A percentile compares a stretch with the other conserved stretches of the same genome.
These are phyloP conservation scores for Pseudomicrostroma phylloplanum DNA, from an alignment of 1,284 basidiomycete species.

Conservation along the genomic window DNA sequence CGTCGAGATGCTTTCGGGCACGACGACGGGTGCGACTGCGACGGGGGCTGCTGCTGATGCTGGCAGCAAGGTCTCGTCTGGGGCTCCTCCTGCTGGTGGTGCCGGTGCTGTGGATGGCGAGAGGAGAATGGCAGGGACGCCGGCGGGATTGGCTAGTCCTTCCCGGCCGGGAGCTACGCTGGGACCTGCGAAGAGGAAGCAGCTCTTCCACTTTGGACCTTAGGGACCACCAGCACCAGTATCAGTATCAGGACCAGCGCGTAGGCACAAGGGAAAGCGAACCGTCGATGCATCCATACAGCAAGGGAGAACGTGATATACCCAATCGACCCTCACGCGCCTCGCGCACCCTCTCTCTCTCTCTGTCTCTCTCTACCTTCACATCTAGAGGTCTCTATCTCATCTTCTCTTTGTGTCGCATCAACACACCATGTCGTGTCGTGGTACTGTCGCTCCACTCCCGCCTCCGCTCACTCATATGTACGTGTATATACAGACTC, in stretches of 20 bases:
- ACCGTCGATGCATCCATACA: neutral
- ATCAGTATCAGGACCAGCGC: neutral
- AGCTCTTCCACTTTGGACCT: conserved; percentile 34
- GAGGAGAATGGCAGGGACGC: no score
- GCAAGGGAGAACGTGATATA: neutral
- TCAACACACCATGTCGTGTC: no score
- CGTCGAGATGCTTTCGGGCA: conserved; percentile 10
- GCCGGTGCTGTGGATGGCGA: no score
- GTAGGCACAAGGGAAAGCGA: neutral
- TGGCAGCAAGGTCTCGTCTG: no score
- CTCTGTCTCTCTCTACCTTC: no score
- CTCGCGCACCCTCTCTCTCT: no score
- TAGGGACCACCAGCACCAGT: neutral
- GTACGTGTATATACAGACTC: no score
- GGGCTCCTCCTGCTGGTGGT: neutral
- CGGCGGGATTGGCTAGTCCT: no score
- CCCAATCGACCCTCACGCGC: neutral
- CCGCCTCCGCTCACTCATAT: no score
- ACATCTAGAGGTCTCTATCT: neutral
- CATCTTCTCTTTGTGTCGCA: no score
- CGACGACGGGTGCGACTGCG: conserved; percentile 8
- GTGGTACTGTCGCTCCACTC: no score
- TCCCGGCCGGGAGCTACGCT: no score
- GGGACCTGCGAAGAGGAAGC: conserved; percentile 21
- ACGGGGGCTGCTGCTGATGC: neutral